Evolutionary conservation across 2,329 filamentous ascomycete species (phyloP), one percentile per base, ranked within the genome.

Genomic region (Neophaeococcomyces aloes): DNA sequence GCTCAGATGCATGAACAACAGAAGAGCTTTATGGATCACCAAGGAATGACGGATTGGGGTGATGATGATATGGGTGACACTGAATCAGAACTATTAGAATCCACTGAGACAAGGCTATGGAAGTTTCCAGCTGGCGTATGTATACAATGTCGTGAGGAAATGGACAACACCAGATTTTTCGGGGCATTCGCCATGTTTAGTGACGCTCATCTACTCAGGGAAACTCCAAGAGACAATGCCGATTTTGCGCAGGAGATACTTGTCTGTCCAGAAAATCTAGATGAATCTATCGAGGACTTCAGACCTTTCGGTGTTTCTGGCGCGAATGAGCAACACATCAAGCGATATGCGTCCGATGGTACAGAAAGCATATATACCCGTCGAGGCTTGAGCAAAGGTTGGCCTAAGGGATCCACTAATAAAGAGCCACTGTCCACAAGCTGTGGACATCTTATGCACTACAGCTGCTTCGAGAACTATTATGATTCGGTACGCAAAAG

Each of bases 371-470:
- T 77, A 29, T 75, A 78, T 3, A 86, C 93, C 60, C 78, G 83
- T 38, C 83, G 94, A 63, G 80, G 80, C 4, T 75, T 98, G 37
- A 88, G 89, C 25, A 93, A 88, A 62, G 91, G 91, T 0, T 98
- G 94, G 57, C 82, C 86, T 2, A 71, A 79, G 5, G 69, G 74
- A 7, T 71, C 78, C 31, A 78, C 78, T 27, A 71, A 74, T 21
- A 70, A 76, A 14, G 91, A 88, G 0, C 84, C 89, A 0, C 82
- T 96, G 1, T 85, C 88, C 8, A 85, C 84, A 29, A 86, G 89
- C 7, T 98, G 91, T 62, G 91, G 91, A 2, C 91, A 98, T 61
- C 93, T 98, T 57, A 98, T 98, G 91, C 91, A 98, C 62, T 96
- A 85, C 61, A 79, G 77, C 53, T 98, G 91, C 65, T 98, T 98